phyloP scores from a whole-genome alignment of 306 rosid species.

The Lathyrus oleraceus region DNA sequence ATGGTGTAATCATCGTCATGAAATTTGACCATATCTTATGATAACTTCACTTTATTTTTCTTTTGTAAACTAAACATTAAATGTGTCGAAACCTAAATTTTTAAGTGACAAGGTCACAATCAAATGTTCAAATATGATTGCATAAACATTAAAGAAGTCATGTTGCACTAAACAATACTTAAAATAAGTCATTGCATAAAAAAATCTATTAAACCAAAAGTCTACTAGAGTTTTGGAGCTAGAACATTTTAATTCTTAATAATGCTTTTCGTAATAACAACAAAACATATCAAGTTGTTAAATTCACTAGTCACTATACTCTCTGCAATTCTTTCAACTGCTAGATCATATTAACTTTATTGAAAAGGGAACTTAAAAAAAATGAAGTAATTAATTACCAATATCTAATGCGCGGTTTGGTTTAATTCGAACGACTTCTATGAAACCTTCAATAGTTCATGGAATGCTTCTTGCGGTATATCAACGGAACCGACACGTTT shows the following conservation, averaged over 20 bases:
- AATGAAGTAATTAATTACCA: constrained; percentile 35
- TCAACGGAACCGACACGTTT: constrained; percentile 92
- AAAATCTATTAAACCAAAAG: background rate
- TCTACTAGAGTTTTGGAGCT: background rate
- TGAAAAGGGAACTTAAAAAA: no score
- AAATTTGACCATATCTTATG: background rate
- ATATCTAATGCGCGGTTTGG: constrained; percentile 1
- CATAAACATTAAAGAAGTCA: background rate
- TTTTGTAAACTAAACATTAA: background rate
- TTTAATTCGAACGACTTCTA: constrained; percentile 36
- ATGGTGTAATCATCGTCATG: background rate
- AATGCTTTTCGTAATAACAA: no score
- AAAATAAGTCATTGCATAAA: no score
- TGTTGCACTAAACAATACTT: background rate
- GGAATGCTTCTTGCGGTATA: constrained; percentile 96
- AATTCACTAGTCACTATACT: no score
- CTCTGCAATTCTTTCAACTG: no score
- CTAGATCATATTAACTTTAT: no score
- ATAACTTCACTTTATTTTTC: background rate
- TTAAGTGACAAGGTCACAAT: background rate
- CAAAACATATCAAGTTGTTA: no score
- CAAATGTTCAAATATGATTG: background rate
- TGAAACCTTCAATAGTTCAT: constrained; percentile 81
- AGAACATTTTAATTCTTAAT: no score
- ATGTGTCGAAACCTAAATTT: background rate